phyloP scores from a whole-genome alignment of 163 green algal species.

The Trebouxia gelatinosa region DNA sequence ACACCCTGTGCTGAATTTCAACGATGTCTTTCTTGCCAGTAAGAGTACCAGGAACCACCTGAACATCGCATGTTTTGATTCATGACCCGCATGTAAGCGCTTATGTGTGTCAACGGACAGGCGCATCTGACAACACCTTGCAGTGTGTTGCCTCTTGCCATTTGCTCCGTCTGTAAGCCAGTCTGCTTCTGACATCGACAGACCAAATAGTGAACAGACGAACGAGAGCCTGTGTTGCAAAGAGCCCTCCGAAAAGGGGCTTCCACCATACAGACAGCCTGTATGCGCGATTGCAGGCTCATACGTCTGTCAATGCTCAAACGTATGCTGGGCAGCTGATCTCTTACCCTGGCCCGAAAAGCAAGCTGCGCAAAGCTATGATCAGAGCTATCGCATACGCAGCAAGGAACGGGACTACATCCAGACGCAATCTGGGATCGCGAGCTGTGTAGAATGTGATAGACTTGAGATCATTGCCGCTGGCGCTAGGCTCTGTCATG shows the following conservation, averaged over 20 bases:
- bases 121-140: constrained; percentile 14
- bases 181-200: constrained; percentile 50
- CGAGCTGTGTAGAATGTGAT: constrained; percentile 6
- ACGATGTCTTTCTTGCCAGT: constrained; percentile 41
- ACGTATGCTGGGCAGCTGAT: no score
- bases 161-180: constrained; percentile 46
- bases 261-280: background rate
- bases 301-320: background rate
- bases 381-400: background rate
- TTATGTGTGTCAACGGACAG: background rate
- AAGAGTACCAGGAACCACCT: constrained; percentile 47
- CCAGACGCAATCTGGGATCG: background rate
- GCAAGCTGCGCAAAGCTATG: background rate
- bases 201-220: constrained; percentile 73
- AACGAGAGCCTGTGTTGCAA: constrained; percentile 25
- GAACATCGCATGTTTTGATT: constrained; percentile 1
- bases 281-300: background rate
- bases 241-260: background rate
- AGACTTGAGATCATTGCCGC: constrained; percentile 27
- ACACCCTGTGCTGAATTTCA: background rate
- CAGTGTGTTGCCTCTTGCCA: constrained; percentile 57
- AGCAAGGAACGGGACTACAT: constrained; percentile 21
- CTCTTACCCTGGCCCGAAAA: background rate
- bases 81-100: background rate
- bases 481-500: background rate